These are phyloP conservation scores for Herpotrichia juniperi DNA, from an alignment of 2,329 filamentous ascomycete species.

Conservation along the genomic window DNA sequence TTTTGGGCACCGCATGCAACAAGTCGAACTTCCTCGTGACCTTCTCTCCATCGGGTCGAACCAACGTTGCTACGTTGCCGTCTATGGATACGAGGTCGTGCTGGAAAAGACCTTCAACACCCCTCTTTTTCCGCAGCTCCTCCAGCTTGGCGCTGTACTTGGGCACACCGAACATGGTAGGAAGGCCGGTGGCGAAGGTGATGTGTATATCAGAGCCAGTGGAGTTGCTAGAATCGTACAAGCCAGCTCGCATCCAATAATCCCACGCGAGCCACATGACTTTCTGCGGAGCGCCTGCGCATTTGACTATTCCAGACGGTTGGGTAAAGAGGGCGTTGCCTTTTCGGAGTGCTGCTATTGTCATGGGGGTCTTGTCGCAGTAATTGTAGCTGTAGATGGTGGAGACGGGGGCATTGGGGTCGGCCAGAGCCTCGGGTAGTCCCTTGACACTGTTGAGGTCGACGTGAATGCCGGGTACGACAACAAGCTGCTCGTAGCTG, in stretches of 20 bases:
- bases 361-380: constrained; percentile 45
- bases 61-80: constrained; percentile 45
- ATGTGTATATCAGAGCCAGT: constrained; percentile 41
- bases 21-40: constrained; percentile 45
- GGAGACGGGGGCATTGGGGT: constrained; percentile 41
- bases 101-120: constrained; percentile 46
- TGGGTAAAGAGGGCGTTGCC: constrained; percentile 48
- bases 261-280: constrained; percentile 51
- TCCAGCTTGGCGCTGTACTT: constrained; percentile 47
- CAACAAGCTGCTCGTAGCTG: constrained; percentile 68
- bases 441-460: constrained; percentile 38
- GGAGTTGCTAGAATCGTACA: constrained; percentile 35
- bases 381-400: constrained; percentile 47
- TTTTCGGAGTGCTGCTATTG: constrained; percentile 38
- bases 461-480: constrained; percentile 57
- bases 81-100: constrained; percentile 46
- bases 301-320: constrained; percentile 47
- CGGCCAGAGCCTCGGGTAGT: constrained; percentile 42
- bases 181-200: constrained; percentile 46
- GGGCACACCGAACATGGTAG: constrained; percentile 48
- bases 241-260: constrained; percentile 42
- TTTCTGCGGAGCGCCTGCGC: constrained; percentile 49
- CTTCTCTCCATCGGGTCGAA: constrained; percentile 26
- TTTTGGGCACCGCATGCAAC: constrained; percentile 47
- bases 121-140: constrained; percentile 41